Evolutionary conservation across 495 filamentous ascomycete species (phyloP).

Genomic region (Daldinia vernicosa): DNA sequence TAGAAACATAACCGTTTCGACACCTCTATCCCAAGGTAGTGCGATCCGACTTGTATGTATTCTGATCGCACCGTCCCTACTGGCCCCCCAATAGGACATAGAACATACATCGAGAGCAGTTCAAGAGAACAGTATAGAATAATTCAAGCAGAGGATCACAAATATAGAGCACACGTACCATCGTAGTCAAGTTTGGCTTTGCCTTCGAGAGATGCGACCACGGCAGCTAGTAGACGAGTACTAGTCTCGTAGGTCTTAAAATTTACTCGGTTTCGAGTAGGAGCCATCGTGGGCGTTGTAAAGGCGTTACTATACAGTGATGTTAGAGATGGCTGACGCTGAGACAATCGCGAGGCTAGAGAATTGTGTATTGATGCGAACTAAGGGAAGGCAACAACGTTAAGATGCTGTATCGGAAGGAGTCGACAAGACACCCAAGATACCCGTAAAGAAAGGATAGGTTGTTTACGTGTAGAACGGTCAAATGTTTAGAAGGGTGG

Average conservation of each 20-base stretch:
- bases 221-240: slow-evolving; percentile 59
- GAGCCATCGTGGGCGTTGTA: slow-evolving; percentile 44
- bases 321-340: neutral
- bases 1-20: neutral
- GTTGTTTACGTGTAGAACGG: neutral
- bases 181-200: slow-evolving; percentile 57
- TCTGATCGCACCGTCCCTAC: neutral
- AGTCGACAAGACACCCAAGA: neutral
- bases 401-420: neutral
- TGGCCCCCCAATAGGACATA: neutral
- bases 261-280: slow-evolving; percentile 47
- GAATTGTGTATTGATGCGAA: neutral
- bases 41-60: neutral
- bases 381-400: neutral
- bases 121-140: neutral
- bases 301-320: neutral
- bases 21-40: neutral
- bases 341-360: neutral
- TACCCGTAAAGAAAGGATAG: neutral
- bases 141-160: neutral
- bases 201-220: slow-evolving; percentile 56
- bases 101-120: neutral
- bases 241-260: slow-evolving; percentile 60
- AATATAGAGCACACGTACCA: slow-evolving; percentile 50
- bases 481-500: neutral